Conservation (phyloP, 2,329 filamentous ascomycete species). For the Diaporthe ilicicola region DNA sequence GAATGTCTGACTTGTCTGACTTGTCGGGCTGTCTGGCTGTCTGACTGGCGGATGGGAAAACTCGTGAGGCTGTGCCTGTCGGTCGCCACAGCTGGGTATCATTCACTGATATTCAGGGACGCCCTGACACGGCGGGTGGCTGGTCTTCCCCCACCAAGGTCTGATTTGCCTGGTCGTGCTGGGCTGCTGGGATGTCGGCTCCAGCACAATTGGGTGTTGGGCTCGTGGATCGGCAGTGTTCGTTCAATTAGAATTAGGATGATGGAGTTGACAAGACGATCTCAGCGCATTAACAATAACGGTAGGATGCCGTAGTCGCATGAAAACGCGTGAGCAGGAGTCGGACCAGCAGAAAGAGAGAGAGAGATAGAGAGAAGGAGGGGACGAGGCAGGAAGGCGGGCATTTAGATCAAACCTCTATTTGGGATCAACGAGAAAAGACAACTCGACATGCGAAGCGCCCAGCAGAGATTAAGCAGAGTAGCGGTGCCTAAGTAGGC, state of each 20-base stretch:
- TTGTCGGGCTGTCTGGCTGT: slow-evolving; percentile 11
- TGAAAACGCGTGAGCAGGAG: neutral
- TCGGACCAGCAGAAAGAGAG: neutral
- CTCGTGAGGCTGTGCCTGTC: slow-evolving; percentile 31
- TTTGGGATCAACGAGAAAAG: neutral
- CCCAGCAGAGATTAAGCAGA: neutral
- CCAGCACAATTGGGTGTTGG: neutral
- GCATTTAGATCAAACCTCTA: neutral
- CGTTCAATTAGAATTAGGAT: slow-evolving; percentile 24
- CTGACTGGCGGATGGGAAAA: slow-evolving; percentile 2
- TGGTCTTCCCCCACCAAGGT: neutral
- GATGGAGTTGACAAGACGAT: slow-evolving; percentile 7
- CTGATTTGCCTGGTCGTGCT: too few species aligned
- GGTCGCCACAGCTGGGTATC: slow-evolving; percentile 29
- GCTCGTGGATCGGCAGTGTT: slow-evolving; percentile 8
- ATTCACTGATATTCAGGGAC: slow-evolving; percentile 21
- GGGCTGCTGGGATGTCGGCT: neutral
- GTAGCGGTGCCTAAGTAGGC: slow-evolving; percentile 4
- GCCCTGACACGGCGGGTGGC: slow-evolving; percentile 1
- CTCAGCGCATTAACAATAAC: neutral
- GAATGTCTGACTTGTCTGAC: slow-evolving; percentile 13
- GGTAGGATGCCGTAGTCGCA: neutral
- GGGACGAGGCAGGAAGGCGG: neutral
- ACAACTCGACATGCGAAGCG: neutral
- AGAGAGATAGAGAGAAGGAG: neutral